Evolutionary conservation across 805 yeast species (phyloP).

Genomic region (Clavispora vitiphila): DNA sequence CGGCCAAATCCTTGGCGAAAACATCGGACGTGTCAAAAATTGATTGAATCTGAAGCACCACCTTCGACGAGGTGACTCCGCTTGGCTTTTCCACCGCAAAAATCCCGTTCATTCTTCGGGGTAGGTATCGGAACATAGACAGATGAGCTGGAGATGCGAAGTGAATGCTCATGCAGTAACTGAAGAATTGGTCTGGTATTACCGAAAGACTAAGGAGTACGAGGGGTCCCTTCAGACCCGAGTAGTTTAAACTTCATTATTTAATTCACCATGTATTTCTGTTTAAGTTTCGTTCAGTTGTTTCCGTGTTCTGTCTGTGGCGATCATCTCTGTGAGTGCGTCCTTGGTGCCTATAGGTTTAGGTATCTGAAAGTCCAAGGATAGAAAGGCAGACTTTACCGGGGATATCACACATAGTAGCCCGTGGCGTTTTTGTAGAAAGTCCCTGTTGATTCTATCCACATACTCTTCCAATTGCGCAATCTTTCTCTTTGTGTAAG

Average conservation of each 20-base stretch:
- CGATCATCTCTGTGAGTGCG: background rate
- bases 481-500: conserved; percentile 27
- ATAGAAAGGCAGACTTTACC: conserved; percentile 47
- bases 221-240: no score
- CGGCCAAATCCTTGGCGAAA: conserved; percentile 50
- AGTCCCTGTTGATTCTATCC: conserved; percentile 15
- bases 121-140: conserved; percentile 12
- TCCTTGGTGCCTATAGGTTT: conserved; percentile 20
- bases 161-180: background rate
- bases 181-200: background rate
- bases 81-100: conserved; percentile 89
- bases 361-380: conserved; percentile 54
- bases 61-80: conserved; percentile 76
- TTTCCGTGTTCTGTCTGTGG: background rate
- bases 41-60: conserved; percentile 61
- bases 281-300: no score
- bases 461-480: conserved; percentile 40
- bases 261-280: no score
- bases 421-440: conserved; percentile 20
- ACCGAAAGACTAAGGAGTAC: no score
- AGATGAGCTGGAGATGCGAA: background rate
- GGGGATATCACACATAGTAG: conserved; percentile 42
- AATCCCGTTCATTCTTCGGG: conserved; percentile 71
- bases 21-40: conserved; percentile 55
- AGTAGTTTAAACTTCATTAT: no score